Conservation (phyloP, 306 rosid genomes). For the Cicer arietinum region DNA sequence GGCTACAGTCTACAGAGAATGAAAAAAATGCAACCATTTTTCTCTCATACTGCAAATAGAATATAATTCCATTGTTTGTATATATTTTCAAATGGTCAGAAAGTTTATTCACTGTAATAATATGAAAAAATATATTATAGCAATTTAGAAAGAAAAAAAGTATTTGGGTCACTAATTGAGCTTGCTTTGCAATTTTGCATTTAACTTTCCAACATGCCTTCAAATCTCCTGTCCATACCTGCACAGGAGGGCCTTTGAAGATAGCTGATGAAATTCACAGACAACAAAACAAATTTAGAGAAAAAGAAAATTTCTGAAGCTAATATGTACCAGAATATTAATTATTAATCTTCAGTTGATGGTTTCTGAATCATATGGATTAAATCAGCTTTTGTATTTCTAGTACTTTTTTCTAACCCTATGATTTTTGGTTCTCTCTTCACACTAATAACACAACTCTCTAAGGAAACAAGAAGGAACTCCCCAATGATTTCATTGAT, state of each 20-base stretch:
- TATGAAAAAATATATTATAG: constrained; percentile 2
- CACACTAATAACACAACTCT: background rate
- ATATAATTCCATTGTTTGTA: background rate
- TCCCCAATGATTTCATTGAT: constrained; percentile 3
- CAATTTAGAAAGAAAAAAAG: background rate
- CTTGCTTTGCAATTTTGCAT: constrained; percentile 7
- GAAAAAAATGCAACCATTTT: constrained; percentile 27
- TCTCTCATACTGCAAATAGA: constrained; percentile 3
- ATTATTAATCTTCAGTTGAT: background rate
- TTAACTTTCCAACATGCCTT: background rate
- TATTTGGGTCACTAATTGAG: constrained; percentile 12
- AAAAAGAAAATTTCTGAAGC: background rate
- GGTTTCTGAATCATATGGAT: background rate
- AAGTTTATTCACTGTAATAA: background rate
- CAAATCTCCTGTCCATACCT: background rate
- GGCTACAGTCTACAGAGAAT: background rate
- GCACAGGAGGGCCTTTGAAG: background rate
- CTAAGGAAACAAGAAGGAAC: constrained; percentile 1
- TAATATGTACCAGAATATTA: background rate
- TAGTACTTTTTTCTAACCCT: background rate
- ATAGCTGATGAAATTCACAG: background rate
- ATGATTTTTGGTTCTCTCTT: background rate
- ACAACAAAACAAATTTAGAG: background rate
- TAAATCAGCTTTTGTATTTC: background rate
- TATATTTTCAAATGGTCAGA: background rate